Percentiles rank a stretch among this genome's conserved stretches.
phyloP scores from a whole-genome alignment of 169 alveolate species.

The Plasmodium gaboni region DNA sequence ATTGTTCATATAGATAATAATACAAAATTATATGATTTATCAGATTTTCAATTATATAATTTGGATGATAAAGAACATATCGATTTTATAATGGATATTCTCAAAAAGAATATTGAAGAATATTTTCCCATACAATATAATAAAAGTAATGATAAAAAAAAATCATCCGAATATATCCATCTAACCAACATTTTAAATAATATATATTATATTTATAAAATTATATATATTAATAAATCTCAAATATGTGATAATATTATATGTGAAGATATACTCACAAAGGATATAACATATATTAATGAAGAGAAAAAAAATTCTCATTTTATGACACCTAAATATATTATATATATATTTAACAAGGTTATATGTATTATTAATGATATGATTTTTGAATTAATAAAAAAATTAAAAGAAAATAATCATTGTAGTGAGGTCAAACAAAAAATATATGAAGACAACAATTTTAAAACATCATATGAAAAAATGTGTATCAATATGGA shows the following conservation, averaged over 20 bases:
- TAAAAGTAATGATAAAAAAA: neutral
- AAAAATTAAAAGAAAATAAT: neutral
- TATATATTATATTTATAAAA: neutral
- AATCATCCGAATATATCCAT: neutral
- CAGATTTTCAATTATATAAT: neutral
- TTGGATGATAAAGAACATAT: neutral
- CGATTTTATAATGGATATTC: neutral
- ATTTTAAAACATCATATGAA: neutral
- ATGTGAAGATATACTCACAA: neutral
- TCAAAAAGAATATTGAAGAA: neutral
- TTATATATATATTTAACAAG: constrained; percentile 6
- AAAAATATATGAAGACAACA: neutral
- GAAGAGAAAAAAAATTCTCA: neutral
- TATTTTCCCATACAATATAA: neutral
- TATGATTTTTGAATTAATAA: neutral
- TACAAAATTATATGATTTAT: neutral
- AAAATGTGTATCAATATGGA: too few relatives aligned
- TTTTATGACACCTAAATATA: neutral
- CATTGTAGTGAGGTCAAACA: neutral
- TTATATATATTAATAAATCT: neutral
- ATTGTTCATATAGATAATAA: neutral
- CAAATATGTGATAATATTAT: neutral
- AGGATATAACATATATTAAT: neutral
- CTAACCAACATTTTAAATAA: neutral
- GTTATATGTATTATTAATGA: neutral